Evolutionary conservation across 2,329 filamentous ascomycete genomes (phyloP).

Genomic region (Mycosphaerella arachidis): DNA sequence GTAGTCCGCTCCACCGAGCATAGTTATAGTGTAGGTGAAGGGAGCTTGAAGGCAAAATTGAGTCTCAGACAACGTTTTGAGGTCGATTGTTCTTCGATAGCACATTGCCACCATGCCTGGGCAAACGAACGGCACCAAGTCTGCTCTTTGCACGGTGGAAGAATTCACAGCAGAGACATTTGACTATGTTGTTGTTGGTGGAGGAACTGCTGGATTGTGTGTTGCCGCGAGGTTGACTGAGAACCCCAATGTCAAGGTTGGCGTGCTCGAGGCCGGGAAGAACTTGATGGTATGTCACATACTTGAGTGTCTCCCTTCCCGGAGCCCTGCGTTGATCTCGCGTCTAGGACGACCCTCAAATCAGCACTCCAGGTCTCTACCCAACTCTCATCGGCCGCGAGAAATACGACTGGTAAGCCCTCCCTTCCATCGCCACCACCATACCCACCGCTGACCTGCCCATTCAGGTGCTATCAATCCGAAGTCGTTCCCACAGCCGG

Average conservation of each 20-base stretch:
- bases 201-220: conserved; percentile 30
- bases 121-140: conserved; percentile 1
- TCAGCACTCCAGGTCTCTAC: conserved; percentile 32
- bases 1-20: not conserved
- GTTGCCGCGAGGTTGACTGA: conserved; percentile 29
- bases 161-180: conserved; percentile 22
- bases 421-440: not conserved
- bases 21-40: not conserved
- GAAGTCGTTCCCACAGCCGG: conserved; percentile 23
- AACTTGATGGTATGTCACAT: conserved; percentile 1
- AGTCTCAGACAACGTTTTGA: not conserved
- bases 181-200: conserved; percentile 29
- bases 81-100: not conserved
- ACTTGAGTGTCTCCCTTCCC: not conserved
- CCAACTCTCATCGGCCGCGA: conserved; percentile 31
- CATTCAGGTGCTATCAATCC: conserved; percentile 22
- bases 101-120: not conserved
- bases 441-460: not conserved
- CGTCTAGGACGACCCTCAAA: conserved; percentile 25
- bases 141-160: conserved; percentile 27
- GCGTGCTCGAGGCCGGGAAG: conserved; percentile 33
- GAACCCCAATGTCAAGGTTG: conserved; percentile 28
- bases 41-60: not conserved
- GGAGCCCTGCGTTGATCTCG: not conserved
- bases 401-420: conserved; percentile 32